Conservation (phyloP, 441 rosid genomes). For the Adansonia grandidieri region DNA sequence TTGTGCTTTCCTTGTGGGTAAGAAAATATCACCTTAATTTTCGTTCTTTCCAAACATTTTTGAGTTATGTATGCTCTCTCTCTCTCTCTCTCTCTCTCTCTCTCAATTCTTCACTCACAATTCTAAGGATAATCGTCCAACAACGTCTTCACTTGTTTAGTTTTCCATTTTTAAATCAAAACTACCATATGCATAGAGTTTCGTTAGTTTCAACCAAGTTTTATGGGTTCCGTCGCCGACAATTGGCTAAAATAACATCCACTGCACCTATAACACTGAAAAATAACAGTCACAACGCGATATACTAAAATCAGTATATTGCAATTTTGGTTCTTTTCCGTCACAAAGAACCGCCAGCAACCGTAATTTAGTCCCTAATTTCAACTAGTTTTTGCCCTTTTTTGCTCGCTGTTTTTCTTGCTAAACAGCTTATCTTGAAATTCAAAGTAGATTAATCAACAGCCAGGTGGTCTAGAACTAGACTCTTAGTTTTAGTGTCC, state of each 20-base stretch:
- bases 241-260: no score
- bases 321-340: no score
- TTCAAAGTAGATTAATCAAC: not conserved
- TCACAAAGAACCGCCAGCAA: no score
- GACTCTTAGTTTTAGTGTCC: no score
- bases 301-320: no score
- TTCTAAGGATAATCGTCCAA: not conserved
- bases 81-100: not conserved
- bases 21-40: not conserved
- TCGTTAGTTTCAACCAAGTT: no score
- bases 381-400: not conserved
- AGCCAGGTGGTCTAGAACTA: not conserved
- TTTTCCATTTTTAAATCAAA: not conserved
- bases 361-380: not conserved
- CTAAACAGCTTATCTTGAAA: not conserved
- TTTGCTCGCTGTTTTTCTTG: not conserved
- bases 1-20: constrained; percentile 54
- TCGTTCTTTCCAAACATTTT: not conserved
- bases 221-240: no score
- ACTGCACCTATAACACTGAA: no score
- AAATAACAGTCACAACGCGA: no score
- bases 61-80: no score
- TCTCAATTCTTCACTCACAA: not conserved
- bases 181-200: not conserved
- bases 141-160: not conserved